phyloP scores from a whole-genome alignment of 2,329 filamentous ascomycete genomes.

The Arthrobotrys pseudoclavata region DNA sequence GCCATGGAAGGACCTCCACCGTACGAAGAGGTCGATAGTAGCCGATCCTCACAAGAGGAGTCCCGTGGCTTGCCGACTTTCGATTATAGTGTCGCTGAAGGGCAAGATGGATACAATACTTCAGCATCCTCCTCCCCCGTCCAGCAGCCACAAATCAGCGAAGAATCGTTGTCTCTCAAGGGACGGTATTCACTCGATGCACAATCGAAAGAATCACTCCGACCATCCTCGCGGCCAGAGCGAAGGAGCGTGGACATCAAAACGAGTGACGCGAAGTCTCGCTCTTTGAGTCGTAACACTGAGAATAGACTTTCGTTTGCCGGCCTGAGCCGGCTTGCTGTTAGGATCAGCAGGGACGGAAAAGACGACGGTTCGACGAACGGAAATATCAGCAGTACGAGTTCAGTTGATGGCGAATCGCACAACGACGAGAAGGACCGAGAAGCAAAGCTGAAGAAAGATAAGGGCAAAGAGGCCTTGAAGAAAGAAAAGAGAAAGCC shows the following conservation, averaged over 20 bases:
- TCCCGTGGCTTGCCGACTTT: conserved; percentile 49
- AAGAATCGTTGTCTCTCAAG: conserved; percentile 22
- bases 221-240: conserved; percentile 55
- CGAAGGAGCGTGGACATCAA: conserved; percentile 35
- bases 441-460: conserved; percentile 38
- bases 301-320: conserved; percentile 57
- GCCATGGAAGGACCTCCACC: conserved; percentile 75
- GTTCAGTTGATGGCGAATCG: conserved; percentile 47
- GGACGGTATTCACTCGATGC: conserved; percentile 46
- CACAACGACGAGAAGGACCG: conserved; percentile 31
- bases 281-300: conserved; percentile 45
- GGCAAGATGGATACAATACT: conserved; percentile 46
- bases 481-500: conserved; percentile 47
- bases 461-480: conserved; percentile 42
- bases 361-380: conserved; percentile 35
- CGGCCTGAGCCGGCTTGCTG: conserved; percentile 46
- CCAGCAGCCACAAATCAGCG: conserved; percentile 38
- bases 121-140: conserved; percentile 50
- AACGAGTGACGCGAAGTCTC: conserved; percentile 16
- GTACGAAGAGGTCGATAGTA: conserved; percentile 54
- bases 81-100: conserved; percentile 50
- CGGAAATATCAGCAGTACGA: conserved; percentile 36
- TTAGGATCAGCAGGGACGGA: conserved; percentile 44
- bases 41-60: conserved; percentile 53
- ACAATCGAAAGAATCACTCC: conserved; percentile 52